These are phyloP conservation scores for Crithidia expoeki DNA, from an alignment of 208 protist genomes.

Conservation along the genomic window DNA sequence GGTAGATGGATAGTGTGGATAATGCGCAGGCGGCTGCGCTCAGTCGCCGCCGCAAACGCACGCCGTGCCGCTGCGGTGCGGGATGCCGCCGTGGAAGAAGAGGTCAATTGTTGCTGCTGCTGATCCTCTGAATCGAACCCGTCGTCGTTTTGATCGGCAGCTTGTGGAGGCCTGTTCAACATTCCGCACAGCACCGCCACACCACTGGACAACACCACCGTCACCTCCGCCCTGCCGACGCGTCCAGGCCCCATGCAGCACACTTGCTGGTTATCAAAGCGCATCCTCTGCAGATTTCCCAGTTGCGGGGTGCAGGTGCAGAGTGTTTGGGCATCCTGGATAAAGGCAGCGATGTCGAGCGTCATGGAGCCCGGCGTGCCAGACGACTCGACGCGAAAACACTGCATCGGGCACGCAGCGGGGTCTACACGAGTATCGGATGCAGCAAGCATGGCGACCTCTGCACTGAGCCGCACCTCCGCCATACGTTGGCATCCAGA, in stretches of 20 bases:
- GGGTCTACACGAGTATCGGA: conserved; percentile 6
- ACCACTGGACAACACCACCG: conserved; percentile 56
- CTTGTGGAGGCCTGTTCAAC: conserved; percentile 1
- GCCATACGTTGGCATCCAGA: conserved; percentile 51
- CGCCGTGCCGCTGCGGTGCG: conserved; percentile 3
- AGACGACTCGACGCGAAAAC: conserved; percentile 22
- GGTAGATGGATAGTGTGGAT: conserved; percentile 32
- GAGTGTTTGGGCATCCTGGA: conserved; percentile 22
- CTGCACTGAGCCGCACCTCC: conserved; percentile 41
- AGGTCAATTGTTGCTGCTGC: background rate
- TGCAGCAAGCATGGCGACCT: background rate
- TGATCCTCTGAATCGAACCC: background rate
- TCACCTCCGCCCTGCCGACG: conserved; percentile 44
- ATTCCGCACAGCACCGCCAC: conserved; percentile 49
- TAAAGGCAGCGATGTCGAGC: conserved; percentile 40
- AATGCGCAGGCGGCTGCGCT: conserved; percentile 14
- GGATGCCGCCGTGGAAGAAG: background rate
- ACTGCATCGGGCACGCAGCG: conserved; percentile 37
- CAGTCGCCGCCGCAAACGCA: conserved; percentile 19
- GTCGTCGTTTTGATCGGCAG: background rate
- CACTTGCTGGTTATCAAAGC: conserved; percentile 42
- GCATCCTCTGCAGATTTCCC: conserved; percentile 36
- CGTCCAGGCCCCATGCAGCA: conserved; percentile 50
- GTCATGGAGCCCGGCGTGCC: conserved; percentile 1
- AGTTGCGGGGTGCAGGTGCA: conserved; percentile 41